Evolutionary conservation across 202 grass and related monocot species (phyloP), one percentile per base, ranked within the genome.

Genomic region (Panicum virgatum): DNA sequence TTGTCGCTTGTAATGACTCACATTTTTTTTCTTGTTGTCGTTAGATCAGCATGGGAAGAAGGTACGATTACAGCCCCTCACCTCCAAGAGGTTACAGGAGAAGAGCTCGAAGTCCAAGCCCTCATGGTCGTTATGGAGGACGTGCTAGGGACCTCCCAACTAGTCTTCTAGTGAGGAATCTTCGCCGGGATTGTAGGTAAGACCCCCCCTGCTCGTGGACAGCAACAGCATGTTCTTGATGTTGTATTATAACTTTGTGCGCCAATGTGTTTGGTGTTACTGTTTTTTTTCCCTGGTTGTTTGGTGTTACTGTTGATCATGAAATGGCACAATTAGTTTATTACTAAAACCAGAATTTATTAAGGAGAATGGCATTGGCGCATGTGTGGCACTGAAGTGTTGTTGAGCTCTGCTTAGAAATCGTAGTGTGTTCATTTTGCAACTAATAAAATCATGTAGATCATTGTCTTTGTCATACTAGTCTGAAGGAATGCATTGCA

Each of bases 141-240:
- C 84, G 69, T 78, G 62, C 25, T 75, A 88, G 88, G 82, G 92
- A 94, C 72, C 88, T 90, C 14, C 92, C 92, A 45, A 98, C 92
- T 76, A 98, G 90, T 84, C 92, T 98, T 75, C 74, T 98, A 74
- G 92, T 98, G 57, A 80, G 92, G 44, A 98, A 98, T 72, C 95
- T 98, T 73, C 88, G 86, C 23, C 84, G 84, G 1, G 95, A 98
- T 77, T 98, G 95, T 78, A 93, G 95, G 95, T 98, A 81, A 71
- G 74, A 73, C 80, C 5, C 40, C 32, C 9, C 23, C 60, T 19
- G 7, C 30, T 73, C 18, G 30, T 73, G 20, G 32, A 26, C 77
- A 62, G 22, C 25, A 66, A 51, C 18, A 5, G 13, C 9, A 23
- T 25, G 54, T 2, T 11, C 37, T 9, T 16, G 59, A 19, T 62